Evolutionary conservation across 73 alveolate species (phyloP).

Genomic region (Paramecium bursaria): DNA sequence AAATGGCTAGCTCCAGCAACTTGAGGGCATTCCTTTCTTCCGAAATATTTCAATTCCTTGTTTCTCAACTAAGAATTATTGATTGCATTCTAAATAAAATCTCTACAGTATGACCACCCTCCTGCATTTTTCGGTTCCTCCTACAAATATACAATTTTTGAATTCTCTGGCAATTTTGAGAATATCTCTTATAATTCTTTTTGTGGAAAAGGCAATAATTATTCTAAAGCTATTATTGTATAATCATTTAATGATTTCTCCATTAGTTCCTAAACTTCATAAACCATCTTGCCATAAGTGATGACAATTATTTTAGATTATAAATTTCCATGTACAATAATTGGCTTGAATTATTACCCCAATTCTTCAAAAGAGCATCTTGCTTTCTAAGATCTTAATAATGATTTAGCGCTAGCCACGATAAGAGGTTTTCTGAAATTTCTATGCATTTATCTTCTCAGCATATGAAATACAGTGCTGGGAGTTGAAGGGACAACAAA

Average conservation of each 20-base stretch:
- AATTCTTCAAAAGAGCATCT: slow-evolving; percentile 71
- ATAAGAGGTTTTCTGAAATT: slow-evolving; percentile 87
- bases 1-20: too few species aligned
- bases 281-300: slow-evolving; percentile 78
- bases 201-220: slow-evolving; percentile 85
- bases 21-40: slow-evolving; percentile 36
- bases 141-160: slow-evolving; percentile 71
- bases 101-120: slow-evolving; percentile 67
- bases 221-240: slow-evolving; percentile 77
- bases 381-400: slow-evolving; percentile 76
- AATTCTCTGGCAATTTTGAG: not conserved
- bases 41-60: slow-evolving; percentile 1
- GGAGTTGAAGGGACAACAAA: slow-evolving; percentile 81
- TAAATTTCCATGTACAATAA: slow-evolving; percentile 64
- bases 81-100: not conserved
- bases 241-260: slow-evolving; percentile 35
- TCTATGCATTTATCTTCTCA: slow-evolving; percentile 90
- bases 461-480: slow-evolving; percentile 83
- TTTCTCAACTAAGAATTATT: not conserved
- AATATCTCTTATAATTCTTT: slow-evolving; percentile 68
- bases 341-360: slow-evolving; percentile 71
- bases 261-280: slow-evolving; percentile 69
- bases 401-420: slow-evolving; percentile 86
- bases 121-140: slow-evolving; percentile 85
- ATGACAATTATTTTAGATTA: slow-evolving; percentile 63